phyloP scores from a whole-genome alignment of 441 rosid genomes.

The Erodium moschatum region DNA sequence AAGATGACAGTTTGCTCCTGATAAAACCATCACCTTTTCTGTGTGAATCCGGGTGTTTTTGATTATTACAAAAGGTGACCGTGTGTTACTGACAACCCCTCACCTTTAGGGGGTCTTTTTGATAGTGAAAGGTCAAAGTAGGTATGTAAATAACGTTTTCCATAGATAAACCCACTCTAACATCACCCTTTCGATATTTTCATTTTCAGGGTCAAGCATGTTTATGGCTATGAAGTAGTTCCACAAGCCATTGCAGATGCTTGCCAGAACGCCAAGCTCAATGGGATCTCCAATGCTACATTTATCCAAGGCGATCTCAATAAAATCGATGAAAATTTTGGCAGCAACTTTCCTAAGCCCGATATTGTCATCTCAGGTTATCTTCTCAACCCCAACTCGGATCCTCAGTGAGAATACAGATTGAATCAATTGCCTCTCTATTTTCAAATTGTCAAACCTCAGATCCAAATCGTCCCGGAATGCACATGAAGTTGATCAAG shows the following conservation, averaged over 20 bases:
- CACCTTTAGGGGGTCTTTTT: no score
- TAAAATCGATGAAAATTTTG: conserved; percentile 70
- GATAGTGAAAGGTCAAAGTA: no score
- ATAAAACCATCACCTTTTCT: no score
- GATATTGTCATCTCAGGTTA: conserved; percentile 78
- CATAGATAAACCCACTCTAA: no score
- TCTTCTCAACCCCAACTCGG: not conserved
- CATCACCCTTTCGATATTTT: conserved; percentile 1
- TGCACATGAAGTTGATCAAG: conserved; percentile 90
- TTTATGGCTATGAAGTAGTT: conserved; percentile 88
- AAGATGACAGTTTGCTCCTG: no score
- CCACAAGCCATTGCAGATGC: conserved; percentile 88
- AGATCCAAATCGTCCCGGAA: conserved; percentile 95
- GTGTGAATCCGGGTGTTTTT: no score
- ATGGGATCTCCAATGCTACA: conserved; percentile 68
- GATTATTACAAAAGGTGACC: no score
- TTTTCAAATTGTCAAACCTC: conserved; percentile 20
- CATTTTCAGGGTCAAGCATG: conserved; percentile 54
- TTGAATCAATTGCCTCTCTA: not conserved
- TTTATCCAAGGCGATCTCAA: conserved; percentile 90
- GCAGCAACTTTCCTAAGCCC: conserved; percentile 67
- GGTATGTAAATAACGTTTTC: no score
- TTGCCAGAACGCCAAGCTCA: conserved; percentile 59
- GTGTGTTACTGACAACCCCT: no score
- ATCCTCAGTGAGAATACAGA: not conserved